A percentile compares a stretch with the other conserved stretches of the same genome.
Evolutionary conservation across 1,284 basidiomycete species (phyloP).

Genomic region (Ustilago xerochloae): DNA sequence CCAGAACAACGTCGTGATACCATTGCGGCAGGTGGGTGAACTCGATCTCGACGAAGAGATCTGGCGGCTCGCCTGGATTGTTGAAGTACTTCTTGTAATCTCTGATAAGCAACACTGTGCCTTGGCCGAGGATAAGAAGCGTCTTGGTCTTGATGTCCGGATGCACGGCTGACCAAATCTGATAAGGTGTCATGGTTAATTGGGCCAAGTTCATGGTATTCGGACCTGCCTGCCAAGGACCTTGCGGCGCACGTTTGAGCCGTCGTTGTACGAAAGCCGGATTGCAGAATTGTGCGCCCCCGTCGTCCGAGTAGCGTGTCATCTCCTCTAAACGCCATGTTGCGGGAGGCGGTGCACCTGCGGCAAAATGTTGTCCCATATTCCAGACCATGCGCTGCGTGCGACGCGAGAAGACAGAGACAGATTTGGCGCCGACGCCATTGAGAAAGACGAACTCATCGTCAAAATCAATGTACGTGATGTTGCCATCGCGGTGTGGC

Average conservation of each 20-base stretch:
- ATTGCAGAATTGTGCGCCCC: too few species aligned
- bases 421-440: slow-evolving; percentile 42
- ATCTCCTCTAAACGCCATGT: slow-evolving; percentile 22
- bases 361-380: slow-evolving; percentile 46
- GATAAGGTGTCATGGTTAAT: slow-evolving; percentile 37
- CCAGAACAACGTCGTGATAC: slow-evolving; percentile 1
- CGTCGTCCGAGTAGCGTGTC: too few species aligned
- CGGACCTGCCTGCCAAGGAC: slow-evolving; percentile 40
- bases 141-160: slow-evolving; percentile 55
- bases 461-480: slow-evolving; percentile 64
- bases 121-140: slow-evolving; percentile 54
- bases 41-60: slow-evolving; percentile 40
- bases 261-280: slow-evolving; percentile 11
- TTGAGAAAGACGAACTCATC: slow-evolving; percentile 56
- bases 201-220: slow-evolving; percentile 44
- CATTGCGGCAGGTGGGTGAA: slow-evolving; percentile 24
- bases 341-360: slow-evolving; percentile 20
- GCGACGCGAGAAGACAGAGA: slow-evolving; percentile 45
- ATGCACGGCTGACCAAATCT: slow-evolving; percentile 58
- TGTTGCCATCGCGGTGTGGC: slow-evolving; percentile 42
- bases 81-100: slow-evolving; percentile 50
- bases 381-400: slow-evolving; percentile 44
- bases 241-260: slow-evolving; percentile 5
- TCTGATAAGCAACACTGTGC: slow-evolving; percentile 49
- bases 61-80: slow-evolving; percentile 16